Evolutionary conservation across 2,329 filamentous ascomycete genomes (phyloP).

Genomic region (Cyphellophora attinorum): DNA sequence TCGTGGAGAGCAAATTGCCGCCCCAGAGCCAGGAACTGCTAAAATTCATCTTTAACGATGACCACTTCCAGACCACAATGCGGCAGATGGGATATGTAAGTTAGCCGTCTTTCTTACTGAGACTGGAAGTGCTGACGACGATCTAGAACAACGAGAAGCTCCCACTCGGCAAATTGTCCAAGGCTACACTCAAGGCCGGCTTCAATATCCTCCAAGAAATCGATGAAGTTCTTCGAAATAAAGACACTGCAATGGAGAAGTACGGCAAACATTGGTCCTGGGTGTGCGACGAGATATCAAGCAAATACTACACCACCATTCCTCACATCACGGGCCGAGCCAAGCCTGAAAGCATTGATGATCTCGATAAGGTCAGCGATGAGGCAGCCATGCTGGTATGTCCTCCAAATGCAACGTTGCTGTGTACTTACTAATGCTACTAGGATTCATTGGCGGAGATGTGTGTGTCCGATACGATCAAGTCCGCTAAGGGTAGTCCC

Average conservation of each 20-base stretch:
- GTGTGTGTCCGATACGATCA: constrained; percentile 71
- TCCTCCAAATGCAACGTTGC: constrained; percentile 80
- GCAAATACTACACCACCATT: constrained; percentile 71
- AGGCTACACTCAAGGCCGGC: constrained; percentile 63
- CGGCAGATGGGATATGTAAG: constrained; percentile 27
- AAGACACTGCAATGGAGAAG: constrained; percentile 33
- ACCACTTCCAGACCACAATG: constrained; percentile 54
- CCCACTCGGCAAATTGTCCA: constrained; percentile 75
- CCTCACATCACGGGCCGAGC: constrained; percentile 62
- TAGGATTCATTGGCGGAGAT: constrained; percentile 69
- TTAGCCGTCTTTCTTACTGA: too few relatives aligned
- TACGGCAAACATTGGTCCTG: constrained; percentile 29
- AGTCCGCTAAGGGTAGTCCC: constrained; percentile 45
- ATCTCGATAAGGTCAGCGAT: constrained; percentile 51
- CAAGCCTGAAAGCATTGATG: constrained; percentile 49
- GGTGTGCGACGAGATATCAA: constrained; percentile 58
- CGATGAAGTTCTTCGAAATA: constrained; percentile 20
- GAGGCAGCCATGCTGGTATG: constrained; percentile 70
- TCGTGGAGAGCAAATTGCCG: constrained; percentile 48
- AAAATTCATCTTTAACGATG: constrained; percentile 72
- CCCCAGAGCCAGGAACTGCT: constrained; percentile 58
- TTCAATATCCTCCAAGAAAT: constrained; percentile 71
- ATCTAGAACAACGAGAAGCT: constrained; percentile 57
- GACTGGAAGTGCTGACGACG: too few relatives aligned
- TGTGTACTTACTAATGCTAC: too few relatives aligned